A percentile compares a stretch with the other conserved stretches of the same genome.
Evolutionary conservation across 2,329 filamentous ascomycete genomes (phyloP).

Genomic region (Botrytis hyacinthi): DNA sequence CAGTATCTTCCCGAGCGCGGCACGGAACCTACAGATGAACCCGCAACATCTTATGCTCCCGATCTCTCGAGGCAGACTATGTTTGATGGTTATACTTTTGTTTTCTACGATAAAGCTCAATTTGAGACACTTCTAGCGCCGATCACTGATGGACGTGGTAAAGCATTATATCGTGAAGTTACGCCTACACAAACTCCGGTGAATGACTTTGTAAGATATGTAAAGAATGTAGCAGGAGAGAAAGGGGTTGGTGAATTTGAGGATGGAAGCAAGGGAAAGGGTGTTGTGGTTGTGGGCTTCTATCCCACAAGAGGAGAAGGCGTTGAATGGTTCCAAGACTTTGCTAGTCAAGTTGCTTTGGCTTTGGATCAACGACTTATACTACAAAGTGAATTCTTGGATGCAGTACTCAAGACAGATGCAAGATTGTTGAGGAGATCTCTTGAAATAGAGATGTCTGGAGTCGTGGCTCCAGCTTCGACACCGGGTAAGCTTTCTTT

Average conservation of each 20-base stretch:
- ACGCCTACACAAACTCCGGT: constrained; percentile 61
- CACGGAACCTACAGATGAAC: constrained; percentile 69
- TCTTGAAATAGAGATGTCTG: constrained; percentile 53
- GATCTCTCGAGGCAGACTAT: constrained; percentile 64
- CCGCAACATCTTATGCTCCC: constrained; percentile 66
- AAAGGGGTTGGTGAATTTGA: constrained; percentile 67
- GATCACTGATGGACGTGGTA: constrained; percentile 78
- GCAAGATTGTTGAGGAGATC: constrained; percentile 67
- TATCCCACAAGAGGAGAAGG: constrained; percentile 55
- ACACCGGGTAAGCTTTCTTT: constrained; percentile 31
- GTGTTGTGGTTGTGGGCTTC: constrained; percentile 76
- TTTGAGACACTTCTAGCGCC: constrained; percentile 71
- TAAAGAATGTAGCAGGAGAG: constrained; percentile 71
- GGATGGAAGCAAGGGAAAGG: constrained; percentile 61
- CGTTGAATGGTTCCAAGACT: constrained; percentile 64
- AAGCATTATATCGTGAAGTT: constrained; percentile 68
- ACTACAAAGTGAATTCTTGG: constrained; percentile 87
- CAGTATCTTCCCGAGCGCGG: constrained; percentile 71
- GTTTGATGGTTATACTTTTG: constrained; percentile 84
- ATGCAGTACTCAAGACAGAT: constrained; percentile 82
- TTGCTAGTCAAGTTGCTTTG: constrained; percentile 67
- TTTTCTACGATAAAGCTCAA: constrained; percentile 77
- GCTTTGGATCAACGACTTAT: constrained; percentile 78
- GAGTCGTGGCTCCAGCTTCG: constrained; percentile 32
- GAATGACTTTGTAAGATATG: constrained; percentile 74